Conservation (phyloP, 345 rosid genomes). For the Rubroshorea leprosula region DNA sequence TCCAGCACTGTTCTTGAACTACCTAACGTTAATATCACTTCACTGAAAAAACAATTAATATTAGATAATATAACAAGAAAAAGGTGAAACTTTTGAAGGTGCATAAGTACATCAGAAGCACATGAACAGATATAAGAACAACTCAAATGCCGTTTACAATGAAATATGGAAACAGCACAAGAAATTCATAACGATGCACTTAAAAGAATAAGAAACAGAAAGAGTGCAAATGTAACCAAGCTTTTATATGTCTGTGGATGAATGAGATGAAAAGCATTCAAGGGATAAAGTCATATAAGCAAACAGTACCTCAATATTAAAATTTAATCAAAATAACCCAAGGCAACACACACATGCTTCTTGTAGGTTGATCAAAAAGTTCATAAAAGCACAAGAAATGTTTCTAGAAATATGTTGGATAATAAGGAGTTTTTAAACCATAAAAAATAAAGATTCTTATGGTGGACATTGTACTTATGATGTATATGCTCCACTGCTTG, state of each 20-base stretch:
- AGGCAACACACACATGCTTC: no score
- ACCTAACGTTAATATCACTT: slow-evolving; percentile 95
- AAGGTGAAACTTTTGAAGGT: background rate
- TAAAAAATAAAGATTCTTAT: slow-evolving; percentile 7
- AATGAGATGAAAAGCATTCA: no score
- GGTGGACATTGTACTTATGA: slow-evolving; percentile 60
- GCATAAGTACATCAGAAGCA: background rate
- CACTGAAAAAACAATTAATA: slow-evolving; percentile 47
- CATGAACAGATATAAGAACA: background rate
- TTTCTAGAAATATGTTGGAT: background rate
- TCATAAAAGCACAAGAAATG: background rate
- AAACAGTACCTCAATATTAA: no score
- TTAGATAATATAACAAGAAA: background rate
- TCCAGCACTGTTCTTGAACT: slow-evolving; percentile 94
- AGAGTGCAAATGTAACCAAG: no score
- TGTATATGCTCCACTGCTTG: slow-evolving; percentile 99
- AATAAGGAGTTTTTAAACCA: no score
- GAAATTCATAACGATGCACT: no score
- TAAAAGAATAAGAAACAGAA: no score
- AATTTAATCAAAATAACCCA: no score
- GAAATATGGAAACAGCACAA: no score
- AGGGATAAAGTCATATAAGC: no score
- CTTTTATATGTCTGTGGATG: no score
- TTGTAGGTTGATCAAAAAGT: background rate
- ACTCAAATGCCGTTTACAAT: no score